A percentile compares a stretch with the other conserved stretches of the same genome.
phyloP scores from a whole-genome alignment of 192 early-diverging fungal species.

The Backusella westeae region DNA sequence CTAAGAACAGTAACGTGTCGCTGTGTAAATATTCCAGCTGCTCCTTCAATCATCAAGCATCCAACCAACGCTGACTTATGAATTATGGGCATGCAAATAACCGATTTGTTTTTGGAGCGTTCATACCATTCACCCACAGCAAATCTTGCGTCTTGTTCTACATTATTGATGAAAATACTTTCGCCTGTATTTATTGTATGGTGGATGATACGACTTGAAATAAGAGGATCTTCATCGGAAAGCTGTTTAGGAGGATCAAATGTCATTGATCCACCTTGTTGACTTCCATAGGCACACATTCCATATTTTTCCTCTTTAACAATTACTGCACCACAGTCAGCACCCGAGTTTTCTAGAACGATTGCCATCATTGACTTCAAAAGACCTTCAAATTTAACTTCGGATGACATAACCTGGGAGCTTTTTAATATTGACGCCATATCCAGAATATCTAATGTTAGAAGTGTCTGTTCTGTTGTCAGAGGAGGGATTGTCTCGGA shows the following conservation, averaged over 20 bases:
- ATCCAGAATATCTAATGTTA: slow-evolving; percentile 32
- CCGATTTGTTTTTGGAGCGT: slow-evolving; percentile 36
- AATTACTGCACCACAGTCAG: slow-evolving; percentile 35
- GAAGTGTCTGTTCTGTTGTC: slow-evolving; percentile 32
- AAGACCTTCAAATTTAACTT: slow-evolving; percentile 36
- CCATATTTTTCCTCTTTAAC: slow-evolving; percentile 34
- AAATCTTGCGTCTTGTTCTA: slow-evolving; percentile 29
- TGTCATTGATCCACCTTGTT: slow-evolving; percentile 23
- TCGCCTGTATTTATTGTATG: slow-evolving; percentile 31
- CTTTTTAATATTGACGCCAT: slow-evolving; percentile 37
- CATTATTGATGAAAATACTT: slow-evolving; percentile 30
- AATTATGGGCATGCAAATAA: slow-evolving; percentile 46
- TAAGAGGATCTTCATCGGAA: slow-evolving; percentile 22
- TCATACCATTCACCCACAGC: slow-evolving; percentile 35
- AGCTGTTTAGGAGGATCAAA: slow-evolving; percentile 35
- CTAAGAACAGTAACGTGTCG: slow-evolving; percentile 46
- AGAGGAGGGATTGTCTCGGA: slow-evolving; percentile 12
- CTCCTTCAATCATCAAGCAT: slow-evolving; percentile 45
- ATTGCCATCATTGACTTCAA: slow-evolving; percentile 37
- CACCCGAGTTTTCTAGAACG: slow-evolving; percentile 34
- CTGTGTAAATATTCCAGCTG: slow-evolving; percentile 40
- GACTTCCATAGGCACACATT: slow-evolving; percentile 34
- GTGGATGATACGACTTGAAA: slow-evolving; percentile 32
- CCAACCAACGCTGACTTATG: slow-evolving; percentile 44
- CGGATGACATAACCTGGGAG: slow-evolving; percentile 34